phyloP scores from a whole-genome alignment of 179 eudicot genomes.

The Heliamphora pulchella region DNA sequence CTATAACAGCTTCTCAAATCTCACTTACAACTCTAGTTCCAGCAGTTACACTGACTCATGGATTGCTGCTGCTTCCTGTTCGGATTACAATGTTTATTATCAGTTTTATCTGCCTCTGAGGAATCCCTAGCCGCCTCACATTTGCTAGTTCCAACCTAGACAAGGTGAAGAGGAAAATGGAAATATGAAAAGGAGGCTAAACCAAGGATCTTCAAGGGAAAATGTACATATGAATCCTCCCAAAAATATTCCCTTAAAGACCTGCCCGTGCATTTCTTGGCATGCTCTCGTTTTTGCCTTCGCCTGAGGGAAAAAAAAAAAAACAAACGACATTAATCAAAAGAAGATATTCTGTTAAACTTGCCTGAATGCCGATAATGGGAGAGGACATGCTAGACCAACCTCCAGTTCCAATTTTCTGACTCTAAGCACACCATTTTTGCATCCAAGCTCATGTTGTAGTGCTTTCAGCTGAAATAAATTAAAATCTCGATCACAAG shows the following conservation, averaged over 20 bases:
- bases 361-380: background rate
- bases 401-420: conserved; percentile 53
- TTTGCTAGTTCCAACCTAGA: conserved; percentile 15
- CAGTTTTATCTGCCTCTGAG: conserved; percentile 15
- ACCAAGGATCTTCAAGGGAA: too few relatives aligned
- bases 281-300: conserved; percentile 16
- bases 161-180: background rate
- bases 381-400: conserved; percentile 12
- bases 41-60: conserved; percentile 17
- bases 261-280: conserved; percentile 24
- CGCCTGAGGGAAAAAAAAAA: conserved; percentile 20
- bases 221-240: background rate
- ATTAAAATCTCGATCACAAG: background rate
- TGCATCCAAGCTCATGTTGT: conserved; percentile 65
- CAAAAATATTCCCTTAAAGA: background rate
- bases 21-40: background rate
- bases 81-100: conserved; percentile 1
- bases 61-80: conserved; percentile 19
- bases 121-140: conserved; percentile 14
- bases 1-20: background rate
- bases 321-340: background rate
- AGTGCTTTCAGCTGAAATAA: conserved; percentile 50
- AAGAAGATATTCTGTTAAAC: background rate
- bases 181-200: background rate
- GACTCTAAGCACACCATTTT: conserved; percentile 42